These are phyloP conservation scores for Candida koratica DNA, from an alignment of 805 yeast species.

Conservation along the genomic window DNA sequence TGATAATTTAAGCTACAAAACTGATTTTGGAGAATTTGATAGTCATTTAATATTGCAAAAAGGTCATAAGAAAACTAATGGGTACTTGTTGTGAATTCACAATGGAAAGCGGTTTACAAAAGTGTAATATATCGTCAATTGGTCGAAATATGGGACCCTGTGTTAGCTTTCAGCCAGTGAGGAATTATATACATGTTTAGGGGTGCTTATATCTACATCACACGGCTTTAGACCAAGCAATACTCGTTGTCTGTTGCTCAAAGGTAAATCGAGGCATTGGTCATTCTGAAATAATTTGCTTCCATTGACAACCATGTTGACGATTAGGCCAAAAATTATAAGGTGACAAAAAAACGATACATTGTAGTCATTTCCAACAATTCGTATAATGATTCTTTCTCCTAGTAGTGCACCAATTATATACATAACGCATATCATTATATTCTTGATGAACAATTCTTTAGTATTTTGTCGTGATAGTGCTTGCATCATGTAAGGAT, in stretches of 20 bases:
- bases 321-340: conserved; percentile 1
- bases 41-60: too few relatives aligned
- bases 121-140: background rate
- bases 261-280: conserved; percentile 49
- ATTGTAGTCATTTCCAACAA: conserved; percentile 1
- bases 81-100: too few relatives aligned
- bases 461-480: conserved; percentile 42
- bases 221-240: conserved; percentile 38
- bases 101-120: too few relatives aligned
- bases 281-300: conserved; percentile 31
- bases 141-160: background rate
- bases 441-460: conserved; percentile 30
- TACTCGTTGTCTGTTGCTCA: conserved; percentile 42
- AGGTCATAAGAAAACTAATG: too few relatives aligned
- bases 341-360: background rate
- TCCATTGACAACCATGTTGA: conserved; percentile 15
- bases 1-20: too few relatives aligned
- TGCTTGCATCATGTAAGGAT: conserved; percentile 44
- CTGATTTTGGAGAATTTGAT: too few relatives aligned
- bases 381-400: conserved; percentile 10
- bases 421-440: conserved; percentile 26
- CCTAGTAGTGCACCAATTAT: conserved; percentile 19
- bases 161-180: background rate
- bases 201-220: conserved; percentile 7
- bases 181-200: conserved; percentile 5